Evolutionary conservation across 495 filamentous ascomycete species (phyloP), one percentile per base, ranked within the genome.

Genomic region (Xylaria scruposa): DNA sequence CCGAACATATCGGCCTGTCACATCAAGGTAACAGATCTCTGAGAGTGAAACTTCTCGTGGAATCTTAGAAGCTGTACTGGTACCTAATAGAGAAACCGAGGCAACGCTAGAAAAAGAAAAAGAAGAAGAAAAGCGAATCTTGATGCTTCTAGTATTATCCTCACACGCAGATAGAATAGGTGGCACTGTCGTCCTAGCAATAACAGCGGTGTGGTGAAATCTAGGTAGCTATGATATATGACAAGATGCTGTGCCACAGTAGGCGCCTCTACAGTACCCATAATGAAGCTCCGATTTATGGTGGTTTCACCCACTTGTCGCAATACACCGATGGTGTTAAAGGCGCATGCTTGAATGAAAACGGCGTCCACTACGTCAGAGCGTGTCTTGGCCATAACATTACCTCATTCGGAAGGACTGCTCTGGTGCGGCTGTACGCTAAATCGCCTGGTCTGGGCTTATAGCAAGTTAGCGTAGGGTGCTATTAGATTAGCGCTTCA

Each of bases 311-410:
- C 19, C 46, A 49, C 46, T 49, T n/a, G 17, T 21, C 21, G 7
- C 17, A 49, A 49, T 5, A 49, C 17, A 8, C 46, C 17, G 46
- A 17, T n/a, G 46, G 46, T 49, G 46, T 19, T 19, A 49, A 49
- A n/a, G 46, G 19, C 46, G 13, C 15, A 9, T 40, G 38, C 38
- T 40, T 40, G 7, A 40, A 40, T 40, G 40, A 44, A 44, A 44
- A 44, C 40, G 40, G 40, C 46, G 46, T 49, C 21, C 21, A 54
- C 26, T 62, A 62, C 60, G 36, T 62, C 38, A 42, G 33, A 44
- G 21, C n/a, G 6, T 24, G 60, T 62, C 60, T 62, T 62, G 60
- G 60, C 60, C 38, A 24, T 26, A 8, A 4, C 13, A 62, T 42
- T 62, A 8, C 60, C 36, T 38, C 3, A 62, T 62, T 44, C n/a